Conservation (phyloP, 306 rosid genomes). For the Casuarina cunninghamiana region DNA sequence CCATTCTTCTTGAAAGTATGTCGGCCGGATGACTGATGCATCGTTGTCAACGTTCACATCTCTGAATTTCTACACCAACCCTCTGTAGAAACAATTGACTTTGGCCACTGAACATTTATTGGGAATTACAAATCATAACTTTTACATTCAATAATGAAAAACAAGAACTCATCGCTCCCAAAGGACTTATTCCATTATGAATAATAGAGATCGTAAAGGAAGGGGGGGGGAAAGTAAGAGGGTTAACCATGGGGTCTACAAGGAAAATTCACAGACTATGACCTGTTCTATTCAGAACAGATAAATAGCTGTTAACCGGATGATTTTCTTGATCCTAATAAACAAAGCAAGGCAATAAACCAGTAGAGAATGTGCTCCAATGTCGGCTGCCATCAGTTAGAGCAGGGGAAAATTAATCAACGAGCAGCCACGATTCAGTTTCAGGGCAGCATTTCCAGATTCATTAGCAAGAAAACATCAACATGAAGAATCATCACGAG, state of each 20-base stretch:
- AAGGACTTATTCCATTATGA: no score
- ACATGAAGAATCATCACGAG: constrained; percentile 25
- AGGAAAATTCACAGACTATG: background rate
- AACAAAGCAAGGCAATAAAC: background rate
- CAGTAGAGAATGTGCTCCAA: background rate
- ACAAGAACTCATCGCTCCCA: no score
- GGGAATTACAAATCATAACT: no score
- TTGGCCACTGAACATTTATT: no score
- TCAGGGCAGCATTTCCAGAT: background rate
- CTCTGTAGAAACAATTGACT: background rate
- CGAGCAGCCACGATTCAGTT: background rate
- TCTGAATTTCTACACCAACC: background rate
- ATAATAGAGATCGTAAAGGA: no score
- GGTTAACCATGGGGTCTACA: background rate
- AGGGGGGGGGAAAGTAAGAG: no score
- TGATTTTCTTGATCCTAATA: background rate
- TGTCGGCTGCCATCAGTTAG: background rate
- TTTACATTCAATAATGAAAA: no score
- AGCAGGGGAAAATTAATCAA: background rate
- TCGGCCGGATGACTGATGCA: background rate
- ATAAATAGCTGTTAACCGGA: background rate
- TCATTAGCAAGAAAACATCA: background rate
- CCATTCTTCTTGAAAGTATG: no score
- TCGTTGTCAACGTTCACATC: background rate
- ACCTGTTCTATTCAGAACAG: background rate